Base-by-base conservation (phyloP, 2,329 filamentous ascomycete genomes). In the Nannizziopsis arthrosporioides region DNA sequence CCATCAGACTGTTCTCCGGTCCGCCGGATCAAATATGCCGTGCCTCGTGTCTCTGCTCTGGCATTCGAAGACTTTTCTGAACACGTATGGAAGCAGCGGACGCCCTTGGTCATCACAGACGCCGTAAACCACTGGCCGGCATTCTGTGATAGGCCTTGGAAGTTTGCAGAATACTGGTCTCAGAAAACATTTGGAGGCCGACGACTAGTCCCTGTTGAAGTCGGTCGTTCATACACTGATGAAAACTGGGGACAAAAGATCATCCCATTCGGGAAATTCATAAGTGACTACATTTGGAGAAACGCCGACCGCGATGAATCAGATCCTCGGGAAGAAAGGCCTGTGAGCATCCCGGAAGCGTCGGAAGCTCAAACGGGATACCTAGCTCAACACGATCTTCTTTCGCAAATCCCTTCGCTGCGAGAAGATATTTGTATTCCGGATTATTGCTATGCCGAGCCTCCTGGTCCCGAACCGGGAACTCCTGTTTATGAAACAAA, bases 301-400 rank as follows among this genome's bases (percentile, higher is more conserved):
- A 53, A 48, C 17, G 50, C 55, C 27, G 30, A 39, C 15, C 19
- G 36, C 3, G 36, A n/a, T 27, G n/a, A 37, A 30, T 6, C 12
- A 14, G 15, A 30, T 19, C 47, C 10, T 34, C 32, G 11, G 42
- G 43, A 3, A 35, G 47, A 8, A 22, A 34, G 27, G 7, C 32
- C 30, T 32, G 12, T 1, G 6, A 44, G 42, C n/a, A 48, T 17
- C 6, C 15, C 36, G 15, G 46, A 47, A n/a, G 32, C 3, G 8
- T 41, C 36, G 7, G 46, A 58, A 4, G 52, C 44, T 1, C 58
- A 66, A 37, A 79, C 74, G 9, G 86, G 82, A 10, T 98, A 98
- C 63, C 78, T 98, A 39, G 92, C 92, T 7, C 92, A 98, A 61
- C 87, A 96, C 66, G 80, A 90, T 56, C 76, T 98, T 32, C 82